Percentiles rank a stretch among this genome's conserved stretches.
Conservation (phyloP, 2,329 filamentous ascomycete species). For the Pseudocercospora fuligena region DNA sequence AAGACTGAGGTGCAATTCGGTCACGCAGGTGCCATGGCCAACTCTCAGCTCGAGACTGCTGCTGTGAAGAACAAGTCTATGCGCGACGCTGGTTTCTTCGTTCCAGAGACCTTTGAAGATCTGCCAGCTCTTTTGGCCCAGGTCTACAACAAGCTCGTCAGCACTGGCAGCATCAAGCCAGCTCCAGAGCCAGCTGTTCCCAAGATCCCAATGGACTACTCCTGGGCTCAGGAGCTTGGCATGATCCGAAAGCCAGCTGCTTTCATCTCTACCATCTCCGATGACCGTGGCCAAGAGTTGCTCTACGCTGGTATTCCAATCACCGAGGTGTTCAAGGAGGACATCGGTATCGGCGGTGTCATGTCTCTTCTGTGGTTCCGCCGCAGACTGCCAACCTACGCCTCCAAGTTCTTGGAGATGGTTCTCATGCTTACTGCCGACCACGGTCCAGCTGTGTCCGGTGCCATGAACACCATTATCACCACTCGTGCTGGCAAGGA, state of each 20-base stretch:
- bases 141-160: slow-evolving; percentile 88
- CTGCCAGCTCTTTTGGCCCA: slow-evolving; percentile 75
- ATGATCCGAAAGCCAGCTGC: slow-evolving; percentile 99
- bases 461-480: slow-evolving; percentile 99
- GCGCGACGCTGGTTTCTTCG: slow-evolving; percentile 91
- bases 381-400: slow-evolving; percentile 91
- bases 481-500: slow-evolving; percentile 99
- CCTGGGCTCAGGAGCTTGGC: slow-evolving; percentile 98
- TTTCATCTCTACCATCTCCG: slow-evolving; percentile 99
- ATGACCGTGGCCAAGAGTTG: slow-evolving; percentile 99
- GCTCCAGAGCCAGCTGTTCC: slow-evolving; percentile 88
- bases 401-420: slow-evolving; percentile 99
- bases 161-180: slow-evolving; percentile 82
- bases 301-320: slow-evolving; percentile 99
- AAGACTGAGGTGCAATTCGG: slow-evolving; percentile 99
- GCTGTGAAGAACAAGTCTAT: slow-evolving; percentile 96
- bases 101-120: slow-evolving; percentile 96
- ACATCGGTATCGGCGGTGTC: slow-evolving; percentile 98
- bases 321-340: slow-evolving; percentile 98
- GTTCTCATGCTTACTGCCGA: slow-evolving; percentile 99
- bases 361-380: slow-evolving; percentile 99
- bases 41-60: slow-evolving; percentile 98
- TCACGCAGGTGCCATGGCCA: slow-evolving; percentile 97
- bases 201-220: slow-evolving; percentile 99
- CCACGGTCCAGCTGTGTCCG: slow-evolving; percentile 97